Base-by-base conservation (phyloP, 805 yeast species). In the Barnettozyma populi region DNA sequence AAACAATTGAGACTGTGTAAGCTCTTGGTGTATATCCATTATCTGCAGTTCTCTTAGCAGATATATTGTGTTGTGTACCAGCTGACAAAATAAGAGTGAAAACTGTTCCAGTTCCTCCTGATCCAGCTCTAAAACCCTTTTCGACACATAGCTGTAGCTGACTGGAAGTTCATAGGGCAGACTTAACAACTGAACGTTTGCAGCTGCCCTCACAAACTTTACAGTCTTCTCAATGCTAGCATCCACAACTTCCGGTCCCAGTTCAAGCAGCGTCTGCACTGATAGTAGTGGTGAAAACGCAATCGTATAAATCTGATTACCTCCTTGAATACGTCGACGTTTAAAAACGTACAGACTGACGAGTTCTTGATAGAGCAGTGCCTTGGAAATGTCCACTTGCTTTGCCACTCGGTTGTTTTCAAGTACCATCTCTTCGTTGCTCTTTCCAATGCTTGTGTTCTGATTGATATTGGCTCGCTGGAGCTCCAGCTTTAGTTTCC, bases 281-380 rank as follows among this genome's bases (percentile, higher is more conserved):
- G 60, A 52, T 3, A 58, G 24, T 3, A 61, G 46, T 3, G 63
- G 63, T 1, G 52, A 49, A 40, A 61, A 59, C 5, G 59, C 49
- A 14, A 60, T 48, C 46, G 50, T 7, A 57, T 47, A 14, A 57
- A 47, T 46, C 47, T 54, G 37, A 38, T 53, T 2, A 57, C 48
- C 13, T 44, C 23, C 1, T 51, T 46, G 9, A 47, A 53, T 44
- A 38, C 51, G 58, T 36, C 54, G 48, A 36, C 48, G 53, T 29
- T 50, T 55, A 29, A 61, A 13, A 1, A 50, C 39, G 36, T 58
- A 58, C 11, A 61, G 35, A 21, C 42, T 49, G 13, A 59, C 52
- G 16, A 59, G 44, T 38, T 61, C 64, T 38, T 61, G 62, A 35
- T 48, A 59, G 5, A 58, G 44, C 24, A 59, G 41, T 0, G 59